These are phyloP conservation scores for Fusarium sp. DNA, from an alignment of 2,329 filamentous ascomycete genomes.

Conservation along the genomic window DNA sequence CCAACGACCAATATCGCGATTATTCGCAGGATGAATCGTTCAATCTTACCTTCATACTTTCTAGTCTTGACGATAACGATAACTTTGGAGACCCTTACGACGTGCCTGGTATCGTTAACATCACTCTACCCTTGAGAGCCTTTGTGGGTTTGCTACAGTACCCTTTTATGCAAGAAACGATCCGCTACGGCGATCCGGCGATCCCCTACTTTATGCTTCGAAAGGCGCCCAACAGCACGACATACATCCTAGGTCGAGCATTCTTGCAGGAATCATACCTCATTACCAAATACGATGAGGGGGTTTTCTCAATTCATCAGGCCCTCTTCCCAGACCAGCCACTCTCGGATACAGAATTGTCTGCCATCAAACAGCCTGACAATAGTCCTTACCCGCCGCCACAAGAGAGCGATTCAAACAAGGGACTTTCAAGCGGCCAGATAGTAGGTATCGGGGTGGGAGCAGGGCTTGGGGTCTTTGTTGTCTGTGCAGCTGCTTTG, in stretches of 20 bases:
- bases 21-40: slow-evolving; percentile 59
- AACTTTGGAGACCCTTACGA: slow-evolving; percentile 62
- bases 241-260: slow-evolving; percentile 72
- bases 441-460: slow-evolving; percentile 61
- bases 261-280: slow-evolving; percentile 77
- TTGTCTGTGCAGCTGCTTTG: slow-evolving; percentile 45
- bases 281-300: slow-evolving; percentile 66
- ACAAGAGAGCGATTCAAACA: slow-evolving; percentile 18
- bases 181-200: slow-evolving; percentile 57
- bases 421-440: slow-evolving; percentile 54
- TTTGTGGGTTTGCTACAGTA: slow-evolving; percentile 63
- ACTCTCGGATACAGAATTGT: slow-evolving; percentile 53
- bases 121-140: slow-evolving; percentile 63
- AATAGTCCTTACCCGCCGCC: slow-evolving; percentile 60
- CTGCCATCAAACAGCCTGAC: slow-evolving; percentile 55
- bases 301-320: slow-evolving; percentile 65
- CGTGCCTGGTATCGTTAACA: slow-evolving; percentile 64
- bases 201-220: slow-evolving; percentile 75
- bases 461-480: slow-evolving; percentile 54
- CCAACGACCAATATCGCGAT: slow-evolving; percentile 63
- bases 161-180: slow-evolving; percentile 58
- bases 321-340: slow-evolving; percentile 62
- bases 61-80: slow-evolving; percentile 65
- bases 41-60: slow-evolving; percentile 68
- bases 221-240: slow-evolving; percentile 61